phyloP scores from a whole-genome alignment of 108 stramenopile genomes.

The Cyclotella distinguenda region DNA sequence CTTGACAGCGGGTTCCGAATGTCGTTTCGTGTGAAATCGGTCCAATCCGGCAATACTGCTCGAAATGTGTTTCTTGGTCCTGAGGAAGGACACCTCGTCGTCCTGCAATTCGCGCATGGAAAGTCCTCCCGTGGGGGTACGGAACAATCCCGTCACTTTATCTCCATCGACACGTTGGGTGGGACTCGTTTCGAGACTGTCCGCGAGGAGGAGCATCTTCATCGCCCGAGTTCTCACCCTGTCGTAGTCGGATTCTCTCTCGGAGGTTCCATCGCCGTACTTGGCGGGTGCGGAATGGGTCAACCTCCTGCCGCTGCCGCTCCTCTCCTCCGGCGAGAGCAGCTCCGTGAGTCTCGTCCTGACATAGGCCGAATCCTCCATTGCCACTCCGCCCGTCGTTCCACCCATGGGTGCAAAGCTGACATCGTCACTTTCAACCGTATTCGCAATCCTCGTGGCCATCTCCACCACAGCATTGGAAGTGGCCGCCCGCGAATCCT shows the following conservation, averaged over 20 bases:
- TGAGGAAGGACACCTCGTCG: conserved; percentile 15
- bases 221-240: conserved; percentile 36
- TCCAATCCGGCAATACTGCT: conserved; percentile 41
- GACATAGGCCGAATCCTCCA: conserved; percentile 29
- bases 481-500: conserved; percentile 41
- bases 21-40: not conserved
- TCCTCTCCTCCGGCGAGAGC: not conserved
- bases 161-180: not conserved
- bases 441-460: conserved; percentile 39
- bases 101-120: conserved; percentile 40
- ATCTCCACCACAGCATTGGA: conserved; percentile 34
- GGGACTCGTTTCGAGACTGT: conserved; percentile 9
- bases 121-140: conserved; percentile 37
- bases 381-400: not conserved
- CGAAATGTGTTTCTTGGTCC: not conserved
- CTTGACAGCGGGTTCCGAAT: conserved; percentile 1
- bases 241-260: conserved; percentile 17
- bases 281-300: not conserved
- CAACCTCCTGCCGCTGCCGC: not conserved
- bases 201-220: conserved; percentile 46
- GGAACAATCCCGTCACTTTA: conserved; percentile 31
- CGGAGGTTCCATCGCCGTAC: not conserved
- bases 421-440: conserved; percentile 1
- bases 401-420: conserved; percentile 12
- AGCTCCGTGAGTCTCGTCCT: conserved; percentile 20